Conservation (phyloP, 345 rosid genomes). For the Eucalyptus microcorys region DNA sequence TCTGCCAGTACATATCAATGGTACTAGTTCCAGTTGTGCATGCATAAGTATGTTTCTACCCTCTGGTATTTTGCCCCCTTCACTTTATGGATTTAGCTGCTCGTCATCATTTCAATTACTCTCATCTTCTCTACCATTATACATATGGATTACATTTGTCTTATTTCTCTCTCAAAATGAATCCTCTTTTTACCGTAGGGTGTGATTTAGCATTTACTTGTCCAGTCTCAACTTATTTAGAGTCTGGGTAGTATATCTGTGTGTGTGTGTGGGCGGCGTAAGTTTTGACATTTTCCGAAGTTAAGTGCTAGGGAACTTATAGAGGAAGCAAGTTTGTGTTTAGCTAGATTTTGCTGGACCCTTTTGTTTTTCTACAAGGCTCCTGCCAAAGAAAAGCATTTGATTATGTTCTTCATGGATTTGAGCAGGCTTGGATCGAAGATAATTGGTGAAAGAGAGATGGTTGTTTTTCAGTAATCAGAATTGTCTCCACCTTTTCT, state of each 20-base stretch:
- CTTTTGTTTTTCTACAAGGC: background rate
- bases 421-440: background rate
- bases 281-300: background rate
- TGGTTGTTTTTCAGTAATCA: background rate
- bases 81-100: background rate
- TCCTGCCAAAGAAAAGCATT: background rate
- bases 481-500: background rate
- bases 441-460: background rate
- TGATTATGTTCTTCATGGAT: background rate
- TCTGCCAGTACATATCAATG: conserved; percentile 32
- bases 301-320: background rate
- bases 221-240: background rate
- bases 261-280: background rate
- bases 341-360: background rate
- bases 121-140: background rate
- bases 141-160: background rate
- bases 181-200: background rate
- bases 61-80: background rate
- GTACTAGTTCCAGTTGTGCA: conserved; percentile 34
- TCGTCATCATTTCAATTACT: background rate
- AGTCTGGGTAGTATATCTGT: background rate
- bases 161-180: background rate
- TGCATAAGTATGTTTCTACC: conserved; percentile 31
- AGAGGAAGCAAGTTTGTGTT: background rate
- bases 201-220: background rate